These are phyloP conservation scores for Sugiyamaella chiloensis DNA, from an alignment of 805 yeast species.

Conservation along the genomic window DNA sequence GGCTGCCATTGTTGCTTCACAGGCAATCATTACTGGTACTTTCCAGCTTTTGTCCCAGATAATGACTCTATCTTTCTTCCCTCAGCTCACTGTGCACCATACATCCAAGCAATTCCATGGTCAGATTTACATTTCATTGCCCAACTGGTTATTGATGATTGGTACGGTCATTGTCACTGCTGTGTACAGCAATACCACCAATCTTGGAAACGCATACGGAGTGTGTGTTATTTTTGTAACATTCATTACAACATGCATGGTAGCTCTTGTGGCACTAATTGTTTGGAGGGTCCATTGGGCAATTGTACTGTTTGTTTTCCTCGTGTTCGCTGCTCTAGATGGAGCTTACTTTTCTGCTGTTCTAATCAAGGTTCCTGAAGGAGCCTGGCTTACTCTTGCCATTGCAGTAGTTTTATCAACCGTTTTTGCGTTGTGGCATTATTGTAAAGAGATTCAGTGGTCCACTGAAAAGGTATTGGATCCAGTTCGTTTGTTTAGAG, in stretches of 20 bases:
- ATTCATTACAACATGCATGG: slow-evolving; percentile 48
- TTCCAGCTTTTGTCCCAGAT: slow-evolving; percentile 52
- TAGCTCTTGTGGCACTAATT: slow-evolving; percentile 45
- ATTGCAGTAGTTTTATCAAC: slow-evolving; percentile 10
- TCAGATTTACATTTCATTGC: slow-evolving; percentile 50
- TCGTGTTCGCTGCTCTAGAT: slow-evolving; percentile 48
- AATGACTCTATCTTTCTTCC: slow-evolving; percentile 54
- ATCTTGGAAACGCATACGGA: slow-evolving; percentile 59
- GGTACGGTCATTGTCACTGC: slow-evolving; percentile 51
- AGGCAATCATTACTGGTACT: slow-evolving; percentile 55
- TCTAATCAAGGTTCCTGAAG: slow-evolving; percentile 50
- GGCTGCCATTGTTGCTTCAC: slow-evolving; percentile 58
- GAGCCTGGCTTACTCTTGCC: slow-evolving; percentile 58
- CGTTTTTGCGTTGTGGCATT: slow-evolving; percentile 7
- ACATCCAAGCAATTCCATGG: slow-evolving; percentile 46
- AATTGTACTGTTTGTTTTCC: slow-evolving; percentile 36
- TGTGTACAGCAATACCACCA: slow-evolving; percentile 48
- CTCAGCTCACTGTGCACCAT: slow-evolving; percentile 45
- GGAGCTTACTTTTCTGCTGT: slow-evolving; percentile 46
- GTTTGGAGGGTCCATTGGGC: slow-evolving; percentile 42
- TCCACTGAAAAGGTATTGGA: slow-evolving; percentile 7
- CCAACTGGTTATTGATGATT: slow-evolving; percentile 50
- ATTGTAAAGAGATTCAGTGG: slow-evolving; percentile 15
- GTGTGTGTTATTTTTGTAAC: slow-evolving; percentile 57
- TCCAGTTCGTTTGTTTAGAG: background rate